These are phyloP conservation scores for Oryza punctata DNA, from an alignment of 176 grass and related monocot genomes.

Conservation along the genomic window DNA sequence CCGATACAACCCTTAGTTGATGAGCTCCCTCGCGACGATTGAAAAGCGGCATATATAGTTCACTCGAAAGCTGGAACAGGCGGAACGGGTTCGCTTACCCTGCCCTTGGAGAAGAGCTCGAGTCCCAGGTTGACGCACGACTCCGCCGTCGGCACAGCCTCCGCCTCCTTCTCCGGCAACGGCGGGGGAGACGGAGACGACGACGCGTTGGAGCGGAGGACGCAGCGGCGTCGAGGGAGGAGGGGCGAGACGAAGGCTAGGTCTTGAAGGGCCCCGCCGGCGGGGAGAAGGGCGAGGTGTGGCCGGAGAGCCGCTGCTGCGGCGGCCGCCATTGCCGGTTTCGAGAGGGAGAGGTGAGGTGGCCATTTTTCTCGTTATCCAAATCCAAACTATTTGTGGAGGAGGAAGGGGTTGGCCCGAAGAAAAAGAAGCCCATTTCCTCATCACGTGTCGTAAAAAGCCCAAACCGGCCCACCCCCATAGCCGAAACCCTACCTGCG, in stretches of 20 bases:
- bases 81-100: slow-evolving; percentile 49
- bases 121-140: slow-evolving; percentile 87
- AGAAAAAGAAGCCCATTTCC: not conserved
- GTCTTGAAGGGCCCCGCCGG: not conserved
- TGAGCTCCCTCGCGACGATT: not conserved
- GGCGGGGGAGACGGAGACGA: slow-evolving; percentile 56
- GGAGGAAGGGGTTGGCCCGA: not conserved
- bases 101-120: slow-evolving; percentile 85
- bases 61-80: no score
- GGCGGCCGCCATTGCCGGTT: slow-evolving; percentile 37
- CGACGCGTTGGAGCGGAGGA: slow-evolving; percentile 41
- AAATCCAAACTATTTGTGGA: not conserved
- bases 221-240: slow-evolving; percentile 6
- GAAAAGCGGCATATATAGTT: not conserved
- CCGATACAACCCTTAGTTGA: not conserved
- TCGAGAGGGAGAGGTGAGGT: slow-evolving; percentile 25
- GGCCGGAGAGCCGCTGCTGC: slow-evolving; percentile 32
- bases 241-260: not conserved
- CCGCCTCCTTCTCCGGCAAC: slow-evolving; percentile 46
- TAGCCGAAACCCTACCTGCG: not conserved
- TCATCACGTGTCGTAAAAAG: not conserved
- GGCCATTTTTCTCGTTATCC: slow-evolving; percentile 47
- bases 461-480: not conserved
- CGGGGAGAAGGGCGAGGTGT: not conserved
- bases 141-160: slow-evolving; percentile 56